Evolutionary conservation across 495 filamentous ascomycete species (phyloP), one percentile per base, ranked within the genome.

Genomic region (Symbiotaphrina buchneri): DNA sequence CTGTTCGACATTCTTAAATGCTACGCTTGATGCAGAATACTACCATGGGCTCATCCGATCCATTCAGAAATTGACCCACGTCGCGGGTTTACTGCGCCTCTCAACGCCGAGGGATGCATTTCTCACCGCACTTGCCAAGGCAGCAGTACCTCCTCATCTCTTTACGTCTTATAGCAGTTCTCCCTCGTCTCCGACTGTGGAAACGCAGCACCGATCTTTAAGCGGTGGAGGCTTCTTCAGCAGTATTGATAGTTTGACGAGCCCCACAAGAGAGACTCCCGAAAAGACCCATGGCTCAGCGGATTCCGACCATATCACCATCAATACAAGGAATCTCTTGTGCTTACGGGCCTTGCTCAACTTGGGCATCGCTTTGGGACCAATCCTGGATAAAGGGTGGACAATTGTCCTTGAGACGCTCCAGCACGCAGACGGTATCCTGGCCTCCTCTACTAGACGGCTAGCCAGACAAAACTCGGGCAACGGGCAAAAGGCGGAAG

Each of bases 41-140:
- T 95, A 91, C 38, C 83, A 91, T 39, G 71, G 70, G 16, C 62
- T 97, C 2, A 83, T 97, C n/a, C 65, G 85, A 29, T 76, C 83
- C 0, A 85, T 95, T 40, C 87, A 97, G 43, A 91, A 91, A 41
- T 74, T 97, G 44, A 75, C 90, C 1, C 87, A 97, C 46, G 87
- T 94, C 5, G 81, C 87, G 14, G 87, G 87, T 10, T 57, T 97
- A 33, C 56, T 97, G 13, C 65, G 78, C 31, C 63, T 94, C 13
- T 56, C 62, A 16, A 93, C 87, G 1, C 80, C 87, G 7, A 58
- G 90, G 33, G 87, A 97, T 59, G 85, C 87, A 3, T 91, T 97
- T 39, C 54, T 97, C 16, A 95, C 87, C 4, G 91, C 83, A 0
- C 59, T 97, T 3, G 81, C 78, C 4, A 97, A 97, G 47, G 71